Evolutionary conservation across 371 early-diverging fungal genomes (phyloP).

Genomic region (Fennellomyces sp.): DNA sequence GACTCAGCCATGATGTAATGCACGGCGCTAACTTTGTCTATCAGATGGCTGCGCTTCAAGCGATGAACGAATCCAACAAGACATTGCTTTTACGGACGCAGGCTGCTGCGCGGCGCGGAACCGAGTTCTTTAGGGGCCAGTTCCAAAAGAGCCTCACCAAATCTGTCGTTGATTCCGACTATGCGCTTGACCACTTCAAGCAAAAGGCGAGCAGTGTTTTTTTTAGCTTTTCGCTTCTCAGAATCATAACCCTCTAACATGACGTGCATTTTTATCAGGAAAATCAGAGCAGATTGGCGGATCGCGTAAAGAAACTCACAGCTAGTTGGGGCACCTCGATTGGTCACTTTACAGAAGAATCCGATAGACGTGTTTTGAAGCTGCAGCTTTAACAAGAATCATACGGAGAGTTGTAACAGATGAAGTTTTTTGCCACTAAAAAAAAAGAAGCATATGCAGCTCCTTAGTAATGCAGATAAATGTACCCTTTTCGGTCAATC

Average conservation of each 20-base stretch:
- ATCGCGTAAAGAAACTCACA: conserved; percentile 35
- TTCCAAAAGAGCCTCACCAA: conserved; percentile 38
- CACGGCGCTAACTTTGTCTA: background rate
- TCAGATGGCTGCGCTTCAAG: background rate
- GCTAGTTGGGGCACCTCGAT: conserved; percentile 41
- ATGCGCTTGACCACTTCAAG: conserved; percentile 16
- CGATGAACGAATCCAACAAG: conserved; percentile 1
- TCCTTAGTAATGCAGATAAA: background rate
- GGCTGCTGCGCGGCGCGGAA: conserved; percentile 23
- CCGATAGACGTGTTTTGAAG: conserved; percentile 41
- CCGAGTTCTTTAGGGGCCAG: conserved; percentile 33
- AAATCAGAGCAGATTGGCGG: conserved; percentile 19
- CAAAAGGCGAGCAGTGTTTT: conserved; percentile 16
- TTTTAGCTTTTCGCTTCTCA: background rate
- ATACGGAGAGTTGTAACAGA: no score
- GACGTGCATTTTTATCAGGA: conserved; percentile 12
- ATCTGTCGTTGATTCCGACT: conserved; percentile 21
- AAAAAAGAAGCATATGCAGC: background rate
- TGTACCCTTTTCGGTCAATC: background rate
- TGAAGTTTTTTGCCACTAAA: no score
- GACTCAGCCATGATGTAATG: background rate
- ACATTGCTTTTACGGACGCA: conserved; percentile 27
- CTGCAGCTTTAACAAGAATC: conserved; percentile 4
- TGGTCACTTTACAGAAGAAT: conserved; percentile 29
- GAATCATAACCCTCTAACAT: background rate